Evolutionary conservation across 2,329 filamentous ascomycete species (phyloP), one percentile per base, ranked within the genome.

Genomic region (Paraconiothyrium brasiliense): DNA sequence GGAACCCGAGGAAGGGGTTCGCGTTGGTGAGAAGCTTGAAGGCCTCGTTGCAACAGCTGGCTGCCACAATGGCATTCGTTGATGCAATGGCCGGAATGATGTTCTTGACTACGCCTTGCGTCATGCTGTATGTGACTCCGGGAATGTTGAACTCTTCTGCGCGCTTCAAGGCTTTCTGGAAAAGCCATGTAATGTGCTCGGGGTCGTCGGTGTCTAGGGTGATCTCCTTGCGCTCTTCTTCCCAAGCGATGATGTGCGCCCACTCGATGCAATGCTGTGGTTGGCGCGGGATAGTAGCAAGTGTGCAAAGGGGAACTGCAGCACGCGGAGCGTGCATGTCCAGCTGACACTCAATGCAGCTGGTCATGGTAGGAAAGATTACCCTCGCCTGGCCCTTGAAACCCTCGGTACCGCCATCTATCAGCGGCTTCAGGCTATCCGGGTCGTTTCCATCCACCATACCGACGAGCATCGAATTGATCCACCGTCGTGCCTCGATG

Each of bases 261-360:
- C 95, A 99, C 81, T 99, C 95, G 73, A 99, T 92, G 78, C 95
- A 99, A 81, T 99, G 95, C 78, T 98, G 94, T 0, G 95, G 95
- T 76, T 99, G 95, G 14, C 95, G 91, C 10, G 95, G 95, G 68
- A 99, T 98, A 20, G 93, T 96, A 16, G 95, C 95, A 60, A 99
- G 89, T 3, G 95, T 99, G 79, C 95, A 99, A 32, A 99, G 90
- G 0, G 95, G 95, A 0, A 99, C 94, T 14, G 95, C 93, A n/a
- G 93, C 92, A 57, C 94, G 88, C n/a, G 95, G 96, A 0, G 95
- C 94, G 78, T 98, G 94, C 92, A 99, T 97, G 77, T 98, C 95
- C 32, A 99, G 88, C 76, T 99, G 95, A 75, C 95, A 99, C 82
- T 99, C 95, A 73, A 99, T 96, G 77, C 95, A 99, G 24, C 93